A percentile compares a stretch with the other conserved stretches of the same genome.
Evolutionary conservation across 1,139 yeast species (phyloP).

Genomic region (Debaryomyces nepalensis): DNA sequence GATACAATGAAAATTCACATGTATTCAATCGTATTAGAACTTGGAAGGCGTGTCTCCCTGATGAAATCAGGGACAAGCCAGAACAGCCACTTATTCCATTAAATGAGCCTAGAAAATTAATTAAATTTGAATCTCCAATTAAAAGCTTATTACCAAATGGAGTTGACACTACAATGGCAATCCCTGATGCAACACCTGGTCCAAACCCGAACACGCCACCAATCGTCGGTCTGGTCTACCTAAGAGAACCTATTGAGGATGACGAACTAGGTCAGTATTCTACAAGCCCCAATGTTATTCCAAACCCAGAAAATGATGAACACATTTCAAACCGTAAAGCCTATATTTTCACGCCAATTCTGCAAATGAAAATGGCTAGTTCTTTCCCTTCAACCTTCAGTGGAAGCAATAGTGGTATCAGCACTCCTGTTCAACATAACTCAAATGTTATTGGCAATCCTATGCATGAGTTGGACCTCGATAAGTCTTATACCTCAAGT

Average conservation of each 20-base stretch:
- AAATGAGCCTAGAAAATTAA: constrained; percentile 64
- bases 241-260: constrained; percentile 71
- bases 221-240: constrained; percentile 83
- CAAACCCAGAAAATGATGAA: constrained; percentile 67
- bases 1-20: constrained; percentile 89
- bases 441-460: constrained; percentile 12
- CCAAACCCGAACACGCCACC: constrained; percentile 84
- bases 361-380: constrained; percentile 45
- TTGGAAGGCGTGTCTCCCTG: constrained; percentile 98
- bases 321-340: constrained; percentile 41
- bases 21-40: constrained; percentile 93
- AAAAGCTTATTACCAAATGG: constrained; percentile 74
- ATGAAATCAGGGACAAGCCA: constrained; percentile 84
- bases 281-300: constrained; percentile 51
- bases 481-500: constrained; percentile 22
- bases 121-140: constrained; percentile 82
- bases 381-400: constrained; percentile 18
- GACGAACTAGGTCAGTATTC: constrained; percentile 82
- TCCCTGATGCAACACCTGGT: constrained; percentile 84
- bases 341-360: constrained; percentile 50
- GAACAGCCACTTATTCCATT: constrained; percentile 74
- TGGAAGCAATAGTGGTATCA: constrained; percentile 14
- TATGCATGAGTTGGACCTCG: constrained; percentile 21
- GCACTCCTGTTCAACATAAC: constrained; percentile 15
- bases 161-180: constrained; percentile 71